These are phyloP conservation scores for Capsicum chinense DNA, from an alignment of 257 asterid genomes.

Conservation along the genomic window DNA sequence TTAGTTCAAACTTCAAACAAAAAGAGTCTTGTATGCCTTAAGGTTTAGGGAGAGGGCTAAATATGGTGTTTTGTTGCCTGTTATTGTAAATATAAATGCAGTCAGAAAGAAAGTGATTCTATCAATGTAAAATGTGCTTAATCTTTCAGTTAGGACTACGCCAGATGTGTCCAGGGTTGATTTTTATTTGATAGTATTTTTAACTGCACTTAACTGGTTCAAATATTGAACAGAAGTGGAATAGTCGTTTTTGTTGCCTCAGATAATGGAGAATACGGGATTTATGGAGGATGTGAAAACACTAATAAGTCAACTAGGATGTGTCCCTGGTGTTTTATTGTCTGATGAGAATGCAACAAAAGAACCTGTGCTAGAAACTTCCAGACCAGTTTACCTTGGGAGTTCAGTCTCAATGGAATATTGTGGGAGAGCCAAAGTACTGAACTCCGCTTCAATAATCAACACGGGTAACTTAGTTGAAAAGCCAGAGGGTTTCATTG, in stretches of 20 bases:
- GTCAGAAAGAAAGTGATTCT: background rate
- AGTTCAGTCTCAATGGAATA: conserved; percentile 38
- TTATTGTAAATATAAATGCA: background rate
- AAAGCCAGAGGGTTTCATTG: conserved; percentile 27
- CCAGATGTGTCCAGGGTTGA: conserved; percentile 9
- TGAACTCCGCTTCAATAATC: conserved; percentile 39
- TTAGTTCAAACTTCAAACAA: background rate
- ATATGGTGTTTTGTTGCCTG: background rate
- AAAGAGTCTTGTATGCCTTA: conserved; percentile 15
- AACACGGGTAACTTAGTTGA: conserved; percentile 37
- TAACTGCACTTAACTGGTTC: conserved; percentile 10
- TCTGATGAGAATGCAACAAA: conserved; percentile 53
- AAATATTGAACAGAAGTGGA: conserved; percentile 29
- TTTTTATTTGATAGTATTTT: conserved; percentile 1
- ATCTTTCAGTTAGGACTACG: background rate
- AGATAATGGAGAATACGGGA: conserved; percentile 73
- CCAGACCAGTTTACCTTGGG: conserved; percentile 47
- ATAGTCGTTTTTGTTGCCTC: conserved; percentile 34
- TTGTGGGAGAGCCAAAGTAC: conserved; percentile 39
- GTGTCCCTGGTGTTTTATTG: conserved; percentile 58
- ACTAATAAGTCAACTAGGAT: conserved; percentile 67
- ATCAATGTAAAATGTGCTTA: background rate
- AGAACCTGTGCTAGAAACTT: conserved; percentile 47
- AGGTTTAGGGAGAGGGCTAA: background rate
- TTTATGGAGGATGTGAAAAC: conserved; percentile 65